These are phyloP conservation scores for Fusarium papillatum DNA, from an alignment of 2,329 filamentous ascomycete genomes.

Conservation along the genomic window DNA sequence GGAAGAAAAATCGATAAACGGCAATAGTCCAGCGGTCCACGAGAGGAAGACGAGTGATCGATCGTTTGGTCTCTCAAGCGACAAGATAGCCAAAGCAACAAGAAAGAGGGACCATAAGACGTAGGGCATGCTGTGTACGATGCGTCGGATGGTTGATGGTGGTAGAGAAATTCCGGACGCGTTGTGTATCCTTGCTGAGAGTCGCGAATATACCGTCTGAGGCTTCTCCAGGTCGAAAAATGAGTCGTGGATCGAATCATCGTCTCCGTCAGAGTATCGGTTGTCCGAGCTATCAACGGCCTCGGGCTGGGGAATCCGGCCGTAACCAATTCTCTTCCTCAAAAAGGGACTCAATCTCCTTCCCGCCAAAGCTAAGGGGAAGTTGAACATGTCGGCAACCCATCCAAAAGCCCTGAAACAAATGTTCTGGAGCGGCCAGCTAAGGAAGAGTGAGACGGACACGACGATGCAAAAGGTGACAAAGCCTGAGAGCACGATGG, in stretches of 20 bases:
- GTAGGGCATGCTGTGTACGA: not conserved
- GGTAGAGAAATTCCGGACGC: not conserved
- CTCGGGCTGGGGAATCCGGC: constrained; percentile 38
- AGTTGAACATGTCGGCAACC: constrained; percentile 40
- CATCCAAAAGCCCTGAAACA: constrained; percentile 27
- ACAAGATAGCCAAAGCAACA: constrained; percentile 33
- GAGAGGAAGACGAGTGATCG: constrained; percentile 48
- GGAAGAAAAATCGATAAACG: constrained; percentile 48
- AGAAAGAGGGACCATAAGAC: not conserved
- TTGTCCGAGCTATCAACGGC: constrained; percentile 6
- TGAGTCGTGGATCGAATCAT: not conserved
- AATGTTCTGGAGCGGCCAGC: constrained; percentile 41
- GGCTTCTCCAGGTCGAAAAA: not conserved
- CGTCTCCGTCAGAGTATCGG: constrained; percentile 13
- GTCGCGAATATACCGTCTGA: not conserved
- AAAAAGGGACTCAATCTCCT: not conserved
- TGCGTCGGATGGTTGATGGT: not conserved
- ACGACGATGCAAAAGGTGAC: constrained; percentile 39
- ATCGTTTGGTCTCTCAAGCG: constrained; percentile 42
- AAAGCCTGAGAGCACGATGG: constrained; percentile 45
- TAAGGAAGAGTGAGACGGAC: constrained; percentile 19
- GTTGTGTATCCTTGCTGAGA: not conserved
- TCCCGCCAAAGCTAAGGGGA: constrained; percentile 28
- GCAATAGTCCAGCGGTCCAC: constrained; percentile 47
- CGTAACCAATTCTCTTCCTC: constrained; percentile 11